Evolutionary conservation across 108 stramenopile genomes (phyloP).

Genomic region (Nitzschia palea): DNA sequence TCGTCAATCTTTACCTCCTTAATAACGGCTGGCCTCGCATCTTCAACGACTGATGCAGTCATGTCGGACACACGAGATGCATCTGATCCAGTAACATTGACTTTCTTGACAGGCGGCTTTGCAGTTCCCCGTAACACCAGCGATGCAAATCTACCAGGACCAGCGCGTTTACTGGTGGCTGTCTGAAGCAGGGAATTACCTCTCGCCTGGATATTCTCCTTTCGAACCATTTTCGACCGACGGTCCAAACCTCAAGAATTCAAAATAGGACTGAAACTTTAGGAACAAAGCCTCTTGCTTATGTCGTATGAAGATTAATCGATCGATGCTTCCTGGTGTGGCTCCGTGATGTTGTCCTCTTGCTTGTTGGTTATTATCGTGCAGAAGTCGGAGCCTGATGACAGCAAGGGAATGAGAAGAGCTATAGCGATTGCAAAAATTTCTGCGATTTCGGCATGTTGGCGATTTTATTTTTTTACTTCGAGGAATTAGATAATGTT

Average conservation of each 20-base stretch:
- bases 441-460: background rate
- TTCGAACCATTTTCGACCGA: constrained; percentile 13
- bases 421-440: background rate
- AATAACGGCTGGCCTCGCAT: constrained; percentile 17
- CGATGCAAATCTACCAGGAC: constrained; percentile 19
- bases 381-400: no score
- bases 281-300: no score
- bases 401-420: no score
- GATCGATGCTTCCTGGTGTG: no score
- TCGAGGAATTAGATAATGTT: background rate
- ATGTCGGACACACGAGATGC: constrained; percentile 28
- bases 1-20: constrained; percentile 21
- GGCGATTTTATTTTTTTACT: background rate
- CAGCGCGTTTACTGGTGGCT: constrained; percentile 18
- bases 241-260: no score
- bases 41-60: constrained; percentile 16
- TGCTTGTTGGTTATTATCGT: background rate
- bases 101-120: constrained; percentile 28
- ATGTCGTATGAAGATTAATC: no score
- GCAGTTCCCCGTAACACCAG: background rate
- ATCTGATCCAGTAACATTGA: constrained; percentile 19
- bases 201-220: constrained; percentile 14
- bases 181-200: constrained; percentile 35
- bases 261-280: no score
- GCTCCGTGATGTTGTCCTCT: background rate